Evolutionary conservation across 306 rosid species (phyloP), one percentile per base, ranked within the genome.

Genomic region (Urtica urens): DNA sequence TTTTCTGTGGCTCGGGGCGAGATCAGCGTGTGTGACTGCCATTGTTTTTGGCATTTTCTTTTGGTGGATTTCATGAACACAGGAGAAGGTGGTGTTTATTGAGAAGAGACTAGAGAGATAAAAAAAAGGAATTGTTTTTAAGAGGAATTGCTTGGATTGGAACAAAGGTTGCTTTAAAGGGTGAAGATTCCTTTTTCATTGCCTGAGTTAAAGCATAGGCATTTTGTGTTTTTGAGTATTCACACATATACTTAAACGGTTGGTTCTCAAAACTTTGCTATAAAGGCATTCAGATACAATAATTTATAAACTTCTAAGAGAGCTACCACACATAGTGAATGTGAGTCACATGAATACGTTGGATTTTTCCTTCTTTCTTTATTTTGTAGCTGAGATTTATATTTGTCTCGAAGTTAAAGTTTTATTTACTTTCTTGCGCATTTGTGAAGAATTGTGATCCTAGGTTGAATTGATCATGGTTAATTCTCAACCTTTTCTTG

Each of bases 11-110:
- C 81, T 71, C 18, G 94, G 96, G 46, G 70, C 69, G 46, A 92
- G 94, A 76, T 92, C 96, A 11, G 93, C 86, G 56, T 92, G 96
- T 22, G 96, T 92, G 5, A 92, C 73, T 23, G 85, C 99, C 87
- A 60, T 79, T 64, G 35, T 64, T 27, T 56, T 59, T n/a, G 70
- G 54, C 71, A 62, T 64, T 67, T 26, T 44, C 10, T 15, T 42
- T 17, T 31, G 37, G 5, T 9, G 43, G 44, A 18, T 45, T 30
- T 3, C 21, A 29, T 2, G 24, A 52, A 13, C 33, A 4, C 33
- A 4, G 20, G 17, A 56, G 35, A 25, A 43, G n/a, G 44, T 13
- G 20, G 40, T n/a, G 16, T 46, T 23, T 19, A 25, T 53, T 54
- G 17, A 43, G 49, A 53, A 53, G n/a, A 43, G 44, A 41, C 49